Conservation (phyloP, 768 basidiomycete species). For the Lactarius tabidus region DNA sequence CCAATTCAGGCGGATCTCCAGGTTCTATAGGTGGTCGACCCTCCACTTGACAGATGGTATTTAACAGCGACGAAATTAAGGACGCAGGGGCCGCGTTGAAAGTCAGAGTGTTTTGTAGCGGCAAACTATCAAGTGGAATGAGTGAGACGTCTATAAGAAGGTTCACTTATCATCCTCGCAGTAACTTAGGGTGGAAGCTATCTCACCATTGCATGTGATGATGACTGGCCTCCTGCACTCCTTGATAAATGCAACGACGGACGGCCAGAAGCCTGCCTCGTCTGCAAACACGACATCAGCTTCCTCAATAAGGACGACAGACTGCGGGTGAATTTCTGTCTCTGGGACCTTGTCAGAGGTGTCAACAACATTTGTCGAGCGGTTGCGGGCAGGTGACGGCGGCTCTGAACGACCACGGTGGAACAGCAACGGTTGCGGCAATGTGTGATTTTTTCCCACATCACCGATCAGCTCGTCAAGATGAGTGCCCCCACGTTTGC, state of each 20-base stretch:
- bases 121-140: slow-evolving; percentile 69
- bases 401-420: slow-evolving; percentile 23
- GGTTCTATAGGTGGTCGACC: slow-evolving; percentile 8
- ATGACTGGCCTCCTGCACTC: slow-evolving; percentile 85
- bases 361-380: slow-evolving; percentile 2
- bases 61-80: slow-evolving; percentile 27
- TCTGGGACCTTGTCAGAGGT: neutral
- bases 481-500: slow-evolving; percentile 77
- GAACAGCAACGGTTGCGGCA: slow-evolving; percentile 22
- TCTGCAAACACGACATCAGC: slow-evolving; percentile 91
- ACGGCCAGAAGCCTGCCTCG: slow-evolving; percentile 82
- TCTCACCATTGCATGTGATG: slow-evolving; percentile 90
- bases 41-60: slow-evolving; percentile 25
- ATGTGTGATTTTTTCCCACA: slow-evolving; percentile 86
- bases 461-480: slow-evolving; percentile 83
- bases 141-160: slow-evolving; percentile 56
- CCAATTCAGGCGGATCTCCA: slow-evolving; percentile 1
- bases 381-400: slow-evolving; percentile 12
- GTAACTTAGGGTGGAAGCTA: neutral
- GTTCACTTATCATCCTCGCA: slow-evolving; percentile 18
- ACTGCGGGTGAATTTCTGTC: slow-evolving; percentile 46
- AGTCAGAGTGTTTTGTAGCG: slow-evolving; percentile 64
- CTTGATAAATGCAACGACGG: slow-evolving; percentile 74
- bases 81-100: slow-evolving; percentile 43
- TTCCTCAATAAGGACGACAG: slow-evolving; percentile 88